A percentile compares a stretch with the other conserved stretches of the same genome.
Conservation (phyloP, 2,329 filamentous ascomycete genomes). For the Fusarium buharicum region DNA sequence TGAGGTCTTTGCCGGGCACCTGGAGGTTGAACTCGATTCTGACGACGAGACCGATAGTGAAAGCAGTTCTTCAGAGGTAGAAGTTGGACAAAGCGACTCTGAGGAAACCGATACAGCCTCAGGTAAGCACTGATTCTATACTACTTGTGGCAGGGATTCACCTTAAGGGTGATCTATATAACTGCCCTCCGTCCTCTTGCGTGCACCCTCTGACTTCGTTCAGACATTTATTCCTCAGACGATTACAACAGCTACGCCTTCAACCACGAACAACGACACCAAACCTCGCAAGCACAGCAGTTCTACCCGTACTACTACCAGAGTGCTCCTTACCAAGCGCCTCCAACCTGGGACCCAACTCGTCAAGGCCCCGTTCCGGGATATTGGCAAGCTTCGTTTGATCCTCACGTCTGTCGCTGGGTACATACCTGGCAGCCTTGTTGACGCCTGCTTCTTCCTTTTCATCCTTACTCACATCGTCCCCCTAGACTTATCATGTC, state of each 20-base stretch:
- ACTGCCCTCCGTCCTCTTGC: not conserved
- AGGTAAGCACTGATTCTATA: conserved; percentile 33
- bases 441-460: conserved; percentile 19
- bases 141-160: conserved; percentile 11
- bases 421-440: conserved; percentile 53
- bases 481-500: conserved; percentile 47
- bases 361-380: conserved; percentile 48
- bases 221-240: conserved; percentile 28
- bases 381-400: conserved; percentile 51
- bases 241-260: not conserved
- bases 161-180: conserved; percentile 18
- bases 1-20: conserved; percentile 54
- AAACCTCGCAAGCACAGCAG: conserved; percentile 13
- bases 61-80: conserved; percentile 13
- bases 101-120: conserved; percentile 31
- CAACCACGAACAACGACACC: conserved; percentile 7
- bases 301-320: conserved; percentile 17
- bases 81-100: conserved; percentile 14
- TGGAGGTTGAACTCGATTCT: conserved; percentile 43
- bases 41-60: conserved; percentile 38
- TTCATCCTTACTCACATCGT: not conserved
- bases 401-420: conserved; percentile 47
- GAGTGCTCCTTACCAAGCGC: conserved; percentile 1
- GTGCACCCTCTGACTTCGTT: conserved; percentile 11
- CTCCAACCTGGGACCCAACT: conserved; percentile 46